These are phyloP conservation scores for Russula lepida DNA, from an alignment of 768 basidiomycete species.

Conservation along the genomic window DNA sequence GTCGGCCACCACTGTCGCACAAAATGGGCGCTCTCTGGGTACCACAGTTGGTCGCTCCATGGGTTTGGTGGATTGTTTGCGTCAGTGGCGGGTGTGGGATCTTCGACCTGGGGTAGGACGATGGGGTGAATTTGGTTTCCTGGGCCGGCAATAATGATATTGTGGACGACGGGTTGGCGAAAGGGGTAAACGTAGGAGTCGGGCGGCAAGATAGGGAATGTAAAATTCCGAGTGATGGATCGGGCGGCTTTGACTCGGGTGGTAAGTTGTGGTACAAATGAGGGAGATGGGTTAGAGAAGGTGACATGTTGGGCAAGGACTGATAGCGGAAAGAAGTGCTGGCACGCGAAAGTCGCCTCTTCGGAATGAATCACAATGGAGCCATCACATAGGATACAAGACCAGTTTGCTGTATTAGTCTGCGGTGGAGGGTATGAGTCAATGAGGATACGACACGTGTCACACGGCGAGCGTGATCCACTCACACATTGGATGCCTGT, in stretches of 20 bases:
- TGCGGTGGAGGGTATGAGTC: constrained; percentile 23
- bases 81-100: constrained; percentile 1
- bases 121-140: neutral
- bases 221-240: constrained; percentile 23
- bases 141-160: neutral
- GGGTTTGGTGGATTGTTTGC: constrained; percentile 37
- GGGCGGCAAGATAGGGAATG: constrained; percentile 19
- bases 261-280: constrained; percentile 24
- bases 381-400: constrained; percentile 57
- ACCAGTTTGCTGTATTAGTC: constrained; percentile 68
- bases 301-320: constrained; percentile 28
- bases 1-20: constrained; percentile 79
- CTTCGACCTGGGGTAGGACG: neutral
- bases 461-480: constrained; percentile 19
- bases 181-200: constrained; percentile 15
- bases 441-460: neutral
- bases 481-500: constrained; percentile 67
- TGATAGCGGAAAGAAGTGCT: constrained; percentile 57
- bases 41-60: constrained; percentile 60
- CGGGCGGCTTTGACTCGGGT: constrained; percentile 21
- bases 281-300: constrained; percentile 11
- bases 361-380: constrained; percentile 71
- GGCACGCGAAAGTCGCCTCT: constrained; percentile 54
- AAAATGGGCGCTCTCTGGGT: constrained; percentile 67
- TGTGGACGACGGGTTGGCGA: constrained; percentile 11